A percentile compares a stretch with the other conserved stretches of the same genome.
Evolutionary conservation across 352 stramenopile genomes (phyloP).

Genomic region (Phytophthora tubulina): DNA sequence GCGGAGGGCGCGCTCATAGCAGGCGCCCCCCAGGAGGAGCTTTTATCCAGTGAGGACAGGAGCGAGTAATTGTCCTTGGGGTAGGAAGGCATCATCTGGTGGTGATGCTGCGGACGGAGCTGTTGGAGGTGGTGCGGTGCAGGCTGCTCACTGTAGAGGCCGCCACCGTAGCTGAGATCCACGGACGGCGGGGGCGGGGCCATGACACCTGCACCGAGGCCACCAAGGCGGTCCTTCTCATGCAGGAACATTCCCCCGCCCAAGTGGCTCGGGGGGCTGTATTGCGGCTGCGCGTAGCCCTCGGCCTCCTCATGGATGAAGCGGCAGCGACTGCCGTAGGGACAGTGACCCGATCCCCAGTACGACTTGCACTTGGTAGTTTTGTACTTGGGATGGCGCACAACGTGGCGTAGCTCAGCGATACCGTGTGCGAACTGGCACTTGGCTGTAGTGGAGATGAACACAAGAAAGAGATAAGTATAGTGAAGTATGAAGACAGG

Average conservation of each 20-base stretch:
- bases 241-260: constrained; percentile 66
- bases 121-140: constrained; percentile 34
- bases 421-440: constrained; percentile 90
- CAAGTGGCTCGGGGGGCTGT: constrained; percentile 51
- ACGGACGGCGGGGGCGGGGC: constrained; percentile 40
- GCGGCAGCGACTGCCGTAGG: constrained; percentile 86
- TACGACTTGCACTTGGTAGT: constrained; percentile 94
- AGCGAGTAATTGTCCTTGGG: constrained; percentile 76
- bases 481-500: neutral
- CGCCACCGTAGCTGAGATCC: constrained; percentile 42
- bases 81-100: constrained; percentile 55
- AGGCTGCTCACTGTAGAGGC: constrained; percentile 49
- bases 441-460: constrained; percentile 57
- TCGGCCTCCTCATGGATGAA: constrained; percentile 91
- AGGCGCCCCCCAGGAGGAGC: constrained; percentile 48
- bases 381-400: constrained; percentile 92
- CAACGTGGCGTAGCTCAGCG: constrained; percentile 81
- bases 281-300: constrained; percentile 64
- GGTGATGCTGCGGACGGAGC: constrained; percentile 36
- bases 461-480: constrained; percentile 19
- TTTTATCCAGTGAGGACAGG: constrained; percentile 71
- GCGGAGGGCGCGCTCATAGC: constrained; percentile 30
- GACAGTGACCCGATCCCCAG: constrained; percentile 89
- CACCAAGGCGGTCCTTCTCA: constrained; percentile 55
- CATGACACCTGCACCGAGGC: constrained; percentile 39